Evolutionary conservation across 176 grass and related monocot genomes (phyloP), one percentile per base, ranked within the genome.

Genomic region (Rhynchospora tenuis): DNA sequence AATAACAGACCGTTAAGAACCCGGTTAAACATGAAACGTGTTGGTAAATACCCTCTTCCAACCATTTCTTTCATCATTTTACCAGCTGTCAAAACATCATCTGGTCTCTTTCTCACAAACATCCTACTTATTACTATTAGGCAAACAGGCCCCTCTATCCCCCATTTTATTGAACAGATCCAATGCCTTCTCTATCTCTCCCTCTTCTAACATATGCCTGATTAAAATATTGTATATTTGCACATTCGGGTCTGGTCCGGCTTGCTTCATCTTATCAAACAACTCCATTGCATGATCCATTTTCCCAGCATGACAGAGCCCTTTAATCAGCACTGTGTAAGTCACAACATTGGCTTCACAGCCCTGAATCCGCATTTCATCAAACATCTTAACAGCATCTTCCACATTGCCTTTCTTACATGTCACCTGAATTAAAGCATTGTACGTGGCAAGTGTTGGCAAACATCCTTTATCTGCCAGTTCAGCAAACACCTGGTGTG

Each of bases 11-110:
- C 96, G 16, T 98, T 98, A 20, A 98, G 73, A 8, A 98, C 83
- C 14, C 91, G 90, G 26, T 95, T 95, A 54, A 98, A 94, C 90
- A 98, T 91, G 75, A 98, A 98, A 62, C 64, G 92, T 85, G 92
- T 91, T n/a, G 95, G 95, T 78, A 98, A 80, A 88, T 95, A 89
- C 3, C 95, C 95, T 83, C 95, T 89, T 74, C 88, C 87, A 9
- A 95, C 89, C 92, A 95, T 98, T 59, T 98, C 91, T 81, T 87
- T 87, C 33, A 91, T 91, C 95, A 98, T 95, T 85, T 83, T 91
- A 3, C 89, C 91, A 0, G 92, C 95, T 76, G 90, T 64, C 28
- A 90, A 78, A 91, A 90, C 91, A 87, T 98, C 92, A 59, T 95
- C 86, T 0, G 84, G 81, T 79, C 89, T 93, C 85, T 88, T 98